A percentile compares a stretch with the other conserved stretches of the same genome.
These are phyloP conservation scores for Chlamydomonas incerta DNA, from an alignment of 139 green algal species.

Conservation along the genomic window DNA sequence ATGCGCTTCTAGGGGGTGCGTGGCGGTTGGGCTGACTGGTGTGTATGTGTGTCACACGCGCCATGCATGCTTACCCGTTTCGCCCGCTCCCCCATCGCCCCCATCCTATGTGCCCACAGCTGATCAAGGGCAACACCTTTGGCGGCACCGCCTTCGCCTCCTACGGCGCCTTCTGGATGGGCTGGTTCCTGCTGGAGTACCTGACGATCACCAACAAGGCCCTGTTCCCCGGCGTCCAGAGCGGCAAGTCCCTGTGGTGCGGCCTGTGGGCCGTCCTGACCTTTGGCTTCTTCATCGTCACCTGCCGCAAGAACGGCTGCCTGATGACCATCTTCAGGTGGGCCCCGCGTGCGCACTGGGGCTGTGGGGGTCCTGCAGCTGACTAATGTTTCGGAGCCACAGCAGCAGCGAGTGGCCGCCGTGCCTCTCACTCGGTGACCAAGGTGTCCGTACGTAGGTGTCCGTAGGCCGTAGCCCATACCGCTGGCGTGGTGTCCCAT, in stretches of 20 bases:
- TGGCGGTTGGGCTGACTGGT: too few relatives aligned
- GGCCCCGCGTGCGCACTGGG: too few relatives aligned
- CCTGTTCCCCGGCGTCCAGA: not conserved
- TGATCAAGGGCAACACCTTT: slow-evolving; percentile 80
- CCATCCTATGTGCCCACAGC: slow-evolving; percentile 49
- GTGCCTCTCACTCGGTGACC: too few relatives aligned
- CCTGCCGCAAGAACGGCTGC: slow-evolving; percentile 63
- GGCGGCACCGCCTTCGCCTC: slow-evolving; percentile 72
- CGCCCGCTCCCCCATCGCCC: not conserved
- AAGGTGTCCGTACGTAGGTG: too few relatives aligned
- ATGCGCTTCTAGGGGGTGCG: too few relatives aligned
- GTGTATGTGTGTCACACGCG: too few relatives aligned
- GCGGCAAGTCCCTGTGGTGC: slow-evolving; percentile 61
- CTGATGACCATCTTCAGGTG: slow-evolving; percentile 61
- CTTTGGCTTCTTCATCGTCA: slow-evolving; percentile 65
- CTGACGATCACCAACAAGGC: not conserved
- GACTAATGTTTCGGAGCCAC: too few relatives aligned
- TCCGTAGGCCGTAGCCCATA: too few relatives aligned
- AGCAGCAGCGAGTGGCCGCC: too few relatives aligned
- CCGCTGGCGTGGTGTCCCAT: too few relatives aligned
- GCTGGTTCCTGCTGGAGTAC: slow-evolving; percentile 58
- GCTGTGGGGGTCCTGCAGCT: too few relatives aligned
- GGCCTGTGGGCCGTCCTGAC: slow-evolving; percentile 76
- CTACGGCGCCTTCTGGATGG: slow-evolving; percentile 80
- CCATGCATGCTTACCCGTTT: too few relatives aligned